A percentile compares a stretch with the other conserved stretches of the same genome.
These are phyloP conservation scores for Capillidium rhysosporum DNA, from an alignment of 371 early-diverging fungal genomes.

Conservation along the genomic window DNA sequence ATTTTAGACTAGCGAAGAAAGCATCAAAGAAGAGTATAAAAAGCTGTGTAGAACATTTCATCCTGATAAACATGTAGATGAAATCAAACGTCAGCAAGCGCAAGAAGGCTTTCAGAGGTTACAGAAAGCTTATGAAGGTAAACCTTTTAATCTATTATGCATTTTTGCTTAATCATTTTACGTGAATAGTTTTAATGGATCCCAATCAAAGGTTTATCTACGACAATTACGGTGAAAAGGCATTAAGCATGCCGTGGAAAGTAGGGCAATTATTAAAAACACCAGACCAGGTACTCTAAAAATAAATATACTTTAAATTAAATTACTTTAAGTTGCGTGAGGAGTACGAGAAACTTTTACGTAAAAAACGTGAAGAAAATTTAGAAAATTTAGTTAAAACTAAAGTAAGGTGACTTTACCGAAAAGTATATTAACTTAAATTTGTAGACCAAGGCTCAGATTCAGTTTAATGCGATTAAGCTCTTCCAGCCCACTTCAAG, in stretches of 20 bases:
- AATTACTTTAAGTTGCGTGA: constrained; percentile 23
- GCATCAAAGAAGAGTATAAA: constrained; percentile 68
- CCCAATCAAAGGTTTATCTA: constrained; percentile 64
- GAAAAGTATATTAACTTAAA: no score
- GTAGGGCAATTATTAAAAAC: constrained; percentile 56
- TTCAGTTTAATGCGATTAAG: neutral
- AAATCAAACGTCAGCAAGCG: constrained; percentile 28
- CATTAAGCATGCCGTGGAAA: constrained; percentile 49
- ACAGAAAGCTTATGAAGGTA: constrained; percentile 77
- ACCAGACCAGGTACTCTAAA: constrained; percentile 44
- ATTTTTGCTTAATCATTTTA: neutral
- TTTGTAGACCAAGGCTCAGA: neutral
- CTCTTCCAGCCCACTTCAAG: neutral
- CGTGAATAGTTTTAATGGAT: constrained; percentile 47
- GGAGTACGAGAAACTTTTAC: constrained; percentile 60
- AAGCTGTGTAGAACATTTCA: constrained; percentile 67
- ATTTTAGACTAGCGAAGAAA: constrained; percentile 54
- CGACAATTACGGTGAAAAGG: constrained; percentile 82
- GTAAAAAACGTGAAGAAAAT: constrained; percentile 46
- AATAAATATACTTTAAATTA: neutral
- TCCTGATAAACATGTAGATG: constrained; percentile 63
- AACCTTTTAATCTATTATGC: constrained; percentile 5
- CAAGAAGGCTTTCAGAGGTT: constrained; percentile 61
- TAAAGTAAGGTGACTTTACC: constrained; percentile 14
- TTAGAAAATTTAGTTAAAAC: constrained; percentile 59